Evolutionary conservation across 1,139 yeast genomes (phyloP).

Genomic region (Pichia terricola): DNA sequence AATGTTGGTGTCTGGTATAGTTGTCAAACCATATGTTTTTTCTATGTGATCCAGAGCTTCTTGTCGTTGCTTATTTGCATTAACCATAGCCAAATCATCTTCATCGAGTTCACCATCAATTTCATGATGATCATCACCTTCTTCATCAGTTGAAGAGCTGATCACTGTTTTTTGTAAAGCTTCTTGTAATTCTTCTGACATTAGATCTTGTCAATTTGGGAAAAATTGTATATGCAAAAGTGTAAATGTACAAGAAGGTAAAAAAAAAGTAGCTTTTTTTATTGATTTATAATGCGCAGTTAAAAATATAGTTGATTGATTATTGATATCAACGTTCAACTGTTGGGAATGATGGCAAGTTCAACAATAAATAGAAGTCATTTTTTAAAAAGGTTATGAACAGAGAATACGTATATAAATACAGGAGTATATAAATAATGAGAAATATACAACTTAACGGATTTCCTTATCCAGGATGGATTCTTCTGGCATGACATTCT

Average conservation of each 20-base stretch:
- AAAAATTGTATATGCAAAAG: too few relatives aligned
- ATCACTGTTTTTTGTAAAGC: conserved; percentile 1
- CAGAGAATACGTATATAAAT: too few relatives aligned
- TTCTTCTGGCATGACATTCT: conserved; percentile 25
- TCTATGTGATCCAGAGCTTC: conserved; percentile 12
- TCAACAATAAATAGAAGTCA: too few relatives aligned
- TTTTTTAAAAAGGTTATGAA: too few relatives aligned
- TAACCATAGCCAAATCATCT: conserved; percentile 10
- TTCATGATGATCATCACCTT: conserved; percentile 1
- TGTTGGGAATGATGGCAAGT: too few relatives aligned
- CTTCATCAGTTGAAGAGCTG: background rate
- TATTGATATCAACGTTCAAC: too few relatives aligned
- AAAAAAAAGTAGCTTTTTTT: too few relatives aligned
- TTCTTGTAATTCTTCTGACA: background rate
- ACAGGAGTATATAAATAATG: too few relatives aligned
- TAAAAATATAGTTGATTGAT: too few relatives aligned
- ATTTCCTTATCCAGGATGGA: conserved; percentile 26
- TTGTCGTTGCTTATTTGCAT: conserved; percentile 9
- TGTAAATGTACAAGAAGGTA: too few relatives aligned
- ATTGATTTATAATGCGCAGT: too few relatives aligned
- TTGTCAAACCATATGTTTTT: conserved; percentile 22
- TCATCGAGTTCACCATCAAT: conserved; percentile 12
- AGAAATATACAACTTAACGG: conserved; percentile 25
- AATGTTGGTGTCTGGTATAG: conserved; percentile 45
- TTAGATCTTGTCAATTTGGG: too few relatives aligned